Evolutionary conservation across 2,329 filamentous ascomycete genomes (phyloP), one percentile per base, ranked within the genome.

Genomic region (Epichloe bromicola): DNA sequence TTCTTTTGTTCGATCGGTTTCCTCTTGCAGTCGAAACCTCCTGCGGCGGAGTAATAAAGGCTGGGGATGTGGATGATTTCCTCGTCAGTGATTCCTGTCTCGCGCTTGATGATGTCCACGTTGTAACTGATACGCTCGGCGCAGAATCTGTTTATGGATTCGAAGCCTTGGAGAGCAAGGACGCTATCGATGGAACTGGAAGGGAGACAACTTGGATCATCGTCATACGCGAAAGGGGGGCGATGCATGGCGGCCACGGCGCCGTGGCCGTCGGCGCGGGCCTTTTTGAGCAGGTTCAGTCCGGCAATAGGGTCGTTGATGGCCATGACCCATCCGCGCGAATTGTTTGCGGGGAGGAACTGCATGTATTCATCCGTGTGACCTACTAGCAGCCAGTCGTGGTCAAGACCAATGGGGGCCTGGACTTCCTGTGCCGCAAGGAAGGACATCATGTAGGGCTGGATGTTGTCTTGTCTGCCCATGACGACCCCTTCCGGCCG

Each of bases 391-490:
- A 64, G 57, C 60, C 59, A 64, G 0, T 42, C 50, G 5, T 54
- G 56, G 45, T 63, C 66, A 0, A 71, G 54, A 1, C 63, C 38
- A 12, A 71, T 54, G 0, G 67, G 63, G 7, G 57, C 52, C 50
- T 71, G 67, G 4, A 60, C 49, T 17, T 61, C 63, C 47, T 71
- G 68, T 1, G 61, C 62, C 0, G 58, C 36, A 1, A 70, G 45
- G 39, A 65, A 64, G 12, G 51, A 42, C 7, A 59, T 19, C 23
- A 68, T 54, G n/a, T 57, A 37, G 1, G 57, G 55, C 39, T 46
- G 20, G 14, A 47, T 2, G 8, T 45, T 26, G 1, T 36, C 36
- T 0, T 52, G 52, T 3, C 48, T 51, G 2, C 61, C 61, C 17
- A 56, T 51, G 23, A 63, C 51, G 23, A 55, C 48, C 15, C 61